Conservation (phyloP, 805 yeast species). For the Osmozyma mogii region DNA sequence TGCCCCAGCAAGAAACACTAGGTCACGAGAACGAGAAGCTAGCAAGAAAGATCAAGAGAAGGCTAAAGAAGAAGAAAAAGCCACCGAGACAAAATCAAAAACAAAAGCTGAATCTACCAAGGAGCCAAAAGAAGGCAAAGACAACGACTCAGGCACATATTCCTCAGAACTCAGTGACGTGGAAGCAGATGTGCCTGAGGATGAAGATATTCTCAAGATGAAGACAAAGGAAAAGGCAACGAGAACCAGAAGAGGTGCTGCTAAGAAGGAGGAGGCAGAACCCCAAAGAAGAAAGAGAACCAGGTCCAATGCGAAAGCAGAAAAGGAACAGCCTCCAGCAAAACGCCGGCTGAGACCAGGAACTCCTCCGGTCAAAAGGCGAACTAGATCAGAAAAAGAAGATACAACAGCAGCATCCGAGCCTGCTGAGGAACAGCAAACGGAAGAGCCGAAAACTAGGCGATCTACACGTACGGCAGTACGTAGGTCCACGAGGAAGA, state of each 20-base stretch:
- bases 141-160: no score
- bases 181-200: neutral
- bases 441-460: conserved; percentile 9
- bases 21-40: no score
- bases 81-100: no score
- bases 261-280: conserved; percentile 7
- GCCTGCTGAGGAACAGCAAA: conserved; percentile 1
- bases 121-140: no score
- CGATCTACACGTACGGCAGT: conserved; percentile 8
- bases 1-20: no score
- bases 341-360: neutral
- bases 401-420: neutral
- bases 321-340: conserved; percentile 1
- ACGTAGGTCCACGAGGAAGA: conserved; percentile 9
- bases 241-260: neutral
- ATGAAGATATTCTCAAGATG: neutral
- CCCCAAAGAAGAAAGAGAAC: conserved; percentile 4
- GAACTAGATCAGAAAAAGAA: no score
- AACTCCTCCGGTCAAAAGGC: no score
- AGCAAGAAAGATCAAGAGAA: conserved; percentile 1
- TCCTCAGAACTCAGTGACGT: conserved; percentile 2
- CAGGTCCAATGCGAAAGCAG: conserved; percentile 2
- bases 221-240: conserved; percentile 1
- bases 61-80: no score
- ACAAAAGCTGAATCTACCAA: no score